These are phyloP conservation scores for Monoraphidium neglectum DNA, from an alignment of 139 green algal species.

Conservation along the genomic window DNA sequence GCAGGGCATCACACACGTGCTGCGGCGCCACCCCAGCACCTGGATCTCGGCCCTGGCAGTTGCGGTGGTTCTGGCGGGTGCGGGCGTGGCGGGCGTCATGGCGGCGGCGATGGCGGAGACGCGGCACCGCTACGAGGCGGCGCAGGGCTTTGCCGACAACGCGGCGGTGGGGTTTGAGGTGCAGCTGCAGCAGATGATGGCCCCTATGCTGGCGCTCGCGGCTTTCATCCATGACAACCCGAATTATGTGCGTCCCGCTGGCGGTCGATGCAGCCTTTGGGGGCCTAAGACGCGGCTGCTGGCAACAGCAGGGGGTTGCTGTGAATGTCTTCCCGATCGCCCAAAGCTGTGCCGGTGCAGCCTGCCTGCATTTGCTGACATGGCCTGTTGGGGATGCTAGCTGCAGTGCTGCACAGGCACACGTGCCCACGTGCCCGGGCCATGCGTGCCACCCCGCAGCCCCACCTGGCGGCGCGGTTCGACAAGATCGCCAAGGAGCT, in stretches of 20 bases:
- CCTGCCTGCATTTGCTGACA: no score
- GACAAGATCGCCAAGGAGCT: constrained; percentile 14
- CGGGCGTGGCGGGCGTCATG: constrained; percentile 14
- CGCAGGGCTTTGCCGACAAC: constrained; percentile 10
- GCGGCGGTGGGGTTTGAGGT: constrained; percentile 13
- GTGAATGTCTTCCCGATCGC: no score
- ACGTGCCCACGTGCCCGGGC: no score
- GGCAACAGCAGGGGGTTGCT: no score
- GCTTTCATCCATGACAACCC: constrained; percentile 16
- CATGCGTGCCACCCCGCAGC: no score
- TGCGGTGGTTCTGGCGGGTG: neutral
- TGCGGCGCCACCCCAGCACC: constrained; percentile 2
- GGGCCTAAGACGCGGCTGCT: no score
- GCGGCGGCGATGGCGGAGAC: neutral
- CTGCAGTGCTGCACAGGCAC: no score
- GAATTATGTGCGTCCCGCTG: no score
- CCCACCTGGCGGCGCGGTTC: neutral
- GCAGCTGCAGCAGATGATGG: constrained; percentile 16
- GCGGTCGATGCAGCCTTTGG: no score
- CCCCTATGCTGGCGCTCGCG: neutral
- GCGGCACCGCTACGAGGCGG: constrained; percentile 6
- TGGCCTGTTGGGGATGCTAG: no score
- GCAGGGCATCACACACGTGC: neutral
- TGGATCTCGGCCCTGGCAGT: neutral
- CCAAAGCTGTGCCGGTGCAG: no score